These are phyloP conservation scores for Tricholoma terreum DNA, from an alignment of 768 basidiomycete species.

Conservation along the genomic window DNA sequence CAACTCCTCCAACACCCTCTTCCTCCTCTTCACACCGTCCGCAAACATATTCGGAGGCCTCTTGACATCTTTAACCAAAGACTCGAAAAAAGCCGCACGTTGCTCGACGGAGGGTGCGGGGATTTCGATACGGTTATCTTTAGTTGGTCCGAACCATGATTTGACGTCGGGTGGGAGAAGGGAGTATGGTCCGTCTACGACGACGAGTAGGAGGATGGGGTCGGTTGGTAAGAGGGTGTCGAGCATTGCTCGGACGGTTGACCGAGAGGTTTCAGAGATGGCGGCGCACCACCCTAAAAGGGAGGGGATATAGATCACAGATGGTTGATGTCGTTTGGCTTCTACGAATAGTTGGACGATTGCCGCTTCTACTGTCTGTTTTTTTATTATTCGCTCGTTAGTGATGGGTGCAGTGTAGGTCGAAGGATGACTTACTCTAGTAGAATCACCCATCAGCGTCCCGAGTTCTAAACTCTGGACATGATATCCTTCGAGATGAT, in stretches of 20 bases:
- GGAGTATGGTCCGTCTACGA: slow-evolving; percentile 74
- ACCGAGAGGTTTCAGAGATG: slow-evolving; percentile 78
- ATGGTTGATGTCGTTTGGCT: slow-evolving; percentile 95
- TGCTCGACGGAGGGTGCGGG: slow-evolving; percentile 48
- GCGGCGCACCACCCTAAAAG: slow-evolving; percentile 82
- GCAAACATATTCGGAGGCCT: slow-evolving; percentile 85
- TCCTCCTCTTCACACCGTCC: slow-evolving; percentile 81
- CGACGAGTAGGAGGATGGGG: slow-evolving; percentile 87
- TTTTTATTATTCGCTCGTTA: not conserved
- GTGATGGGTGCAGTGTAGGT: not conserved
- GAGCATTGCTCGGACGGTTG: slow-evolving; percentile 86
- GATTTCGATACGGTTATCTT: slow-evolving; percentile 73
- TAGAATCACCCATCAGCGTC: slow-evolving; percentile 82
- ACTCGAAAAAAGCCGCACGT: slow-evolving; percentile 72
- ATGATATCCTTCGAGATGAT: slow-evolving; percentile 94
- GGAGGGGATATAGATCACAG: slow-evolving; percentile 92
- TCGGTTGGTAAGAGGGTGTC: slow-evolving; percentile 90
- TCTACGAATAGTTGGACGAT: slow-evolving; percentile 95
- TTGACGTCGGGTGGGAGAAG: slow-evolving; percentile 79
- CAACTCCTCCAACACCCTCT: slow-evolving; percentile 80
- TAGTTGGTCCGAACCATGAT: slow-evolving; percentile 83
- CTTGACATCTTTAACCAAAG: slow-evolving; percentile 63
- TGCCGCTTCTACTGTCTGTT: slow-evolving; percentile 83
- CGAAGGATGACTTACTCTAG: slow-evolving; percentile 54
- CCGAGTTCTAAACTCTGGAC: slow-evolving; percentile 93